Evolutionary conservation across 306 rosid genomes (phyloP).

Genomic region (Gleditsia sinensis): DNA sequence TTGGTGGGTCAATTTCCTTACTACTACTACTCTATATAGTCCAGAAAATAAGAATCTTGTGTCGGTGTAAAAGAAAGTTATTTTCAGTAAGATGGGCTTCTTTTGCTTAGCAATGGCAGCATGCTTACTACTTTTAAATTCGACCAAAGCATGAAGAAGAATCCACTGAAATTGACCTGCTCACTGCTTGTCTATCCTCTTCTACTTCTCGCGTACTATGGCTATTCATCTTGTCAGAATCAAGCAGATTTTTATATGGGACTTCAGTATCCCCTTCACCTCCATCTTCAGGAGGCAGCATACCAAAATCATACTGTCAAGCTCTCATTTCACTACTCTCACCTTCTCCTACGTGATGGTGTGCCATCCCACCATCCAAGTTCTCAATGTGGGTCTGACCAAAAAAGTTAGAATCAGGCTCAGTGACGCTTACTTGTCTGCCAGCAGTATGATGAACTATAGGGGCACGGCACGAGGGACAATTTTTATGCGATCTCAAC

Average conservation of each 20-base stretch:
- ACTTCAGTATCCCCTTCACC: conserved; percentile 10
- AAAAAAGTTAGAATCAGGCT: conserved; percentile 25
- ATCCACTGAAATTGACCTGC: conserved; percentile 55
- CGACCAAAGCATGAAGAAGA: conserved; percentile 37
- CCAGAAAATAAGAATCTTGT: background rate
- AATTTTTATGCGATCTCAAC: conserved; percentile 43
- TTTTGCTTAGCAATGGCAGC: too few species aligned
- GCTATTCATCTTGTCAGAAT: conserved; percentile 22
- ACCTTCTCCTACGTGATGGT: conserved; percentile 26
- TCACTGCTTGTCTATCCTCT: conserved; percentile 38
- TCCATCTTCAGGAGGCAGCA: conserved; percentile 7
- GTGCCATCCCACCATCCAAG: conserved; percentile 1
- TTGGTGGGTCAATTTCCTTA: background rate
- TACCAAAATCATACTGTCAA: conserved; percentile 28
- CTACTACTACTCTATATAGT: background rate
- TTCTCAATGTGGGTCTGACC: conserved; percentile 26
- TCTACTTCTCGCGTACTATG: conserved; percentile 22
- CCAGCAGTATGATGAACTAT: conserved; percentile 34
- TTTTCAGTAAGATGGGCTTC: too few species aligned
- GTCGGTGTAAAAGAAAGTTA: too few species aligned
- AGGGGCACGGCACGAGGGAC: conserved; percentile 54
- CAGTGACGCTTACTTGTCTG: conserved; percentile 15
- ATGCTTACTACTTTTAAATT: too few species aligned
- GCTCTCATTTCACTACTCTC: conserved; percentile 22
- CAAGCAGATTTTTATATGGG: conserved; percentile 20